Conservation (phyloP, 805 yeast species). For the Millerozyma miso region DNA sequence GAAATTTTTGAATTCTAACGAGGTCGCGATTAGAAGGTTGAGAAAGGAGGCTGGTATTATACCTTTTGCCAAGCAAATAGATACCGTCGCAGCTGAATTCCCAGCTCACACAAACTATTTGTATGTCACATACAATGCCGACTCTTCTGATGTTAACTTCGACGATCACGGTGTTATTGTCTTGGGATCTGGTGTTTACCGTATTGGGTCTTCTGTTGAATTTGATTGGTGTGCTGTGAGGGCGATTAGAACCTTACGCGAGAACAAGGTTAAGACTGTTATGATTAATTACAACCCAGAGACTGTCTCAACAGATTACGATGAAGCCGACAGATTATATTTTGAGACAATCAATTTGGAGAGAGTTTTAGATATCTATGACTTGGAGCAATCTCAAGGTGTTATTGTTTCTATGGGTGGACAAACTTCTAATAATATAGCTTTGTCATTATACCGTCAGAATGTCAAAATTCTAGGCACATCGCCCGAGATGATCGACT, state of each 20-base stretch:
- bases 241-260: conserved; percentile 89
- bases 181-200: conserved; percentile 95
- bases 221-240: conserved; percentile 99
- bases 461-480: conserved; percentile 95
- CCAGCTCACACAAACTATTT: conserved; percentile 94
- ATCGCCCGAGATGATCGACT: conserved; percentile 96
- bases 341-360: conserved; percentile 94
- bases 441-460: conserved; percentile 86
- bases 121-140: conserved; percentile 93
- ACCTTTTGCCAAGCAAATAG: conserved; percentile 95
- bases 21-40: conserved; percentile 84
- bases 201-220: conserved; percentile 98
- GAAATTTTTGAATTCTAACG: conserved; percentile 80
- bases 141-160: conserved; percentile 78
- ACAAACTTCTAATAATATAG: conserved; percentile 96
- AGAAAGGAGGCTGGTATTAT: conserved; percentile 82
- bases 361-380: conserved; percentile 91
- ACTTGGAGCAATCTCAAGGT: conserved; percentile 84
- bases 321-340: conserved; percentile 94
- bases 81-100: conserved; percentile 98
- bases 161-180: conserved; percentile 94
- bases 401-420: conserved; percentile 98
- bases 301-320: conserved; percentile 98
- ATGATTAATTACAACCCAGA: conserved; percentile 99
- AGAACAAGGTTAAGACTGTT: conserved; percentile 81